These are phyloP conservation scores for Phycomyces blakesleeanus DNA, from an alignment of 192 early-diverging fungal genomes.

Conservation along the genomic window DNA sequence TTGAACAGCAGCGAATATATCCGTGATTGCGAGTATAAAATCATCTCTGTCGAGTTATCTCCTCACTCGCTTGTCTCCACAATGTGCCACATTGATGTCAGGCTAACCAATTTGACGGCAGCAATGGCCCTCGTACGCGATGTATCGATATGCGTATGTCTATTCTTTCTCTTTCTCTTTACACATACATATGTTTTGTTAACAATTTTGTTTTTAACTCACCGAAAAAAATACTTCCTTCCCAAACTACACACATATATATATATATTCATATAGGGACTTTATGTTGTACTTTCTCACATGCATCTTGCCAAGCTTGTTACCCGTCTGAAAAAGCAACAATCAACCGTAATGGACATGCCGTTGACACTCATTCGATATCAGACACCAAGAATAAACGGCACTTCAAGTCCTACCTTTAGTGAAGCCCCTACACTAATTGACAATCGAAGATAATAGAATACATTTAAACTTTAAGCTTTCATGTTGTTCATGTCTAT, in stretches of 20 bases:
- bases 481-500: too few species aligned
- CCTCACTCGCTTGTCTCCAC: neutral
- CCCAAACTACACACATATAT: too few species aligned
- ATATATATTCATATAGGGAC: neutral
- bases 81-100: neutral
- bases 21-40: neutral
- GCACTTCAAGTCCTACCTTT: neutral
- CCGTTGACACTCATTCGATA: neutral
- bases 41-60: neutral
- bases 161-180: neutral
- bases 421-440: neutral
- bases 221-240: neutral
- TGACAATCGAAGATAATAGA: too few species aligned
- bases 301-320: neutral
- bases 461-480: too few species aligned
- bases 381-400: neutral
- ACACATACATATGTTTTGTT: too few species aligned
- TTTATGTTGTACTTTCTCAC: conserved; percentile 3
- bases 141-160: conserved; percentile 6
- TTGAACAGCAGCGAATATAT: neutral
- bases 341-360: neutral
- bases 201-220: too few species aligned
- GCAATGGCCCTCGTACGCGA: conserved; percentile 5
- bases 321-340: neutral
- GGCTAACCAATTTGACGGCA: neutral